Base-by-base conservation (phyloP, 495 filamentous ascomycete species). In the Aspergillus olivimuriae region DNA sequence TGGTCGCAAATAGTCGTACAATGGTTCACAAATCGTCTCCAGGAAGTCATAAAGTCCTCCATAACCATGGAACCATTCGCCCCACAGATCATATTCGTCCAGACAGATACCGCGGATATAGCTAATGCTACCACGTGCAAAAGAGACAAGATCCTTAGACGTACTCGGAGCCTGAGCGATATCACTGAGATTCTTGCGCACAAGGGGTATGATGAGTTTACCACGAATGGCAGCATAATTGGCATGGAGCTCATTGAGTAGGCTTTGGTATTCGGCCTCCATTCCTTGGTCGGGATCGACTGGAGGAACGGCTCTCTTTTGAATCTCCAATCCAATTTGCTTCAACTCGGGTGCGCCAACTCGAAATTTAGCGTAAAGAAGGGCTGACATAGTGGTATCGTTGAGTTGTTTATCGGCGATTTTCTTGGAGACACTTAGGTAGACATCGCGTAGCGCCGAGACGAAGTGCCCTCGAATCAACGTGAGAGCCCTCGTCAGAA, bases 381-480 rank as follows among this genome's bases (percentile, higher is more conserved):
- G 66, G 15, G 84, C 79, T 18, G 86, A 87, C 65, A 86, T 75
- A 0, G 86, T 83, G 2, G 84, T 84, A 51, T 88, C 85, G 41
- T 84, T 89, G 37, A 87, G 69, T 40, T 84, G 80, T 34, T 77
- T 74, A 48, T 85, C 78, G 20, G 80, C 74, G 40, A 88, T 77
- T 34, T 83, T 80, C 51, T 81, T 84, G 8, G 78, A 71, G 9
- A 87, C 82, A 49, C 81, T 84, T 24, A 78, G 72, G 33, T 84
- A 75, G 38, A 83, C 81, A 39, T 89, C 85, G 22, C 78, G 75
- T 4, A 88, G 65, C 12, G 78, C 65, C 32, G 84, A 71, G 7
- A 95, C 81, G 32, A 95, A 87, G 49, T 89, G 84, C 42, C 91
- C 91, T 14, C 92, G 83, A 30, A 94, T 89, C 18, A 95, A 76